A percentile compares a stretch with the other conserved stretches of the same genome.
These are phyloP conservation scores for Fusarium nygamai DNA, from an alignment of 2,329 filamentous ascomycete genomes.

Conservation along the genomic window DNA sequence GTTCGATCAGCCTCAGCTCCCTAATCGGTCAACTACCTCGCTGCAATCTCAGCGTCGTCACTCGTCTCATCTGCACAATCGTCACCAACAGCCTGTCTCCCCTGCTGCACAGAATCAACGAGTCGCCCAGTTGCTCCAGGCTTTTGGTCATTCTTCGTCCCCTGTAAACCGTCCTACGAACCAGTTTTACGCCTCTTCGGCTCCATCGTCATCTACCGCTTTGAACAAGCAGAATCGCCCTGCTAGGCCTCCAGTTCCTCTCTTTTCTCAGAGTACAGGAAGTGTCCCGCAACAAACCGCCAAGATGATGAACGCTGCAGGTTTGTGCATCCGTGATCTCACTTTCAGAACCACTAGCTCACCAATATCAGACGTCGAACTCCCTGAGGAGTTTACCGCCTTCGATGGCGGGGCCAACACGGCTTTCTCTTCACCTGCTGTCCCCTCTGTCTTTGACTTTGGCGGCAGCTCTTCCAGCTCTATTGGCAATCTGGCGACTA, in stretches of 20 bases:
- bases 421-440: constrained; percentile 64
- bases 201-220: constrained; percentile 67
- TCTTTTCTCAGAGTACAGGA: constrained; percentile 71
- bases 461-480: constrained; percentile 59
- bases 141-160: constrained; percentile 65
- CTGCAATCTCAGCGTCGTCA: constrained; percentile 56
- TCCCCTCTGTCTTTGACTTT: constrained; percentile 62
- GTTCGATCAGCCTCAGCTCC: constrained; percentile 65
- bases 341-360: constrained; percentile 44
- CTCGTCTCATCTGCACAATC: constrained; percentile 58
- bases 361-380: constrained; percentile 61
- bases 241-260: constrained; percentile 74
- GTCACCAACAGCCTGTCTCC: constrained; percentile 52
- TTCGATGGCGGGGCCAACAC: constrained; percentile 64
- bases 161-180: constrained; percentile 65
- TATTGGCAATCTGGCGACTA: constrained; percentile 70
- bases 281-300: constrained; percentile 59
- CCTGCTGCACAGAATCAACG: constrained; percentile 64
- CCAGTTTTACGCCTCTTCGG: constrained; percentile 75
- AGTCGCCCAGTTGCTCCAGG: constrained; percentile 68
- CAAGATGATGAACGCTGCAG: constrained; percentile 58
- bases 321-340: constrained; percentile 37
- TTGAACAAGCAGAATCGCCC: constrained; percentile 64
- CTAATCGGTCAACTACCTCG: constrained; percentile 52
- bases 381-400: constrained; percentile 67